Evolutionary conservation across 2,329 filamentous ascomycete genomes (phyloP), one percentile per base, ranked within the genome.

Genomic region (Botryosphaeria dothidea): DNA sequence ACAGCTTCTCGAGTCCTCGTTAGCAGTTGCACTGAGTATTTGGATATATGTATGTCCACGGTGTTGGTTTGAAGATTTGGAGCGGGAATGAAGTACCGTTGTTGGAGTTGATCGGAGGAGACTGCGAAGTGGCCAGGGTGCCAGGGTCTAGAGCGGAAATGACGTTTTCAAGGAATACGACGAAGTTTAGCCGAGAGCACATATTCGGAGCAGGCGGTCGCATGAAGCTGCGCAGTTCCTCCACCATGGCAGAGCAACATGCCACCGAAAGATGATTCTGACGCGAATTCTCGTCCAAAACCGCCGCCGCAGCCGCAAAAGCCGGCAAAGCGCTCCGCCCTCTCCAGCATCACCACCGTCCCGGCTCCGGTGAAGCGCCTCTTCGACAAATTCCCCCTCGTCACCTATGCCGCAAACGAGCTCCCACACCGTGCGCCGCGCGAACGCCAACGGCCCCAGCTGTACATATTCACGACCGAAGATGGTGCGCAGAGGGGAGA

Each of bases 361-460:
- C 94, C 95, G 7, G 79, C 85, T 11, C 90, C 92, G 19, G 83
- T 98, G 70, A 93, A 92, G 77, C 85, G 85, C 60, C 84, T 98
- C 66, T 99, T 98, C 82, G 90, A 94, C 77, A 82, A 79, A 67
- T 95, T 97, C 72, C 95, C 95, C 27, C 85, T 98, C 60, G 76
- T 85, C 66, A 90, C 88, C 41, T 93, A 96, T 77, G 84, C 88
- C 29, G 79, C 89, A 63, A 94, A 96, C 75, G 84, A 87, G 57
- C 86, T 96, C 7, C 93, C 93, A 36, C 81, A 84, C 62, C 84
- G 89, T 69, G 81, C 85, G 29, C 83, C 81, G 34, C 80, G 72
- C 60, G 74, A 79, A 62, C 78, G 76, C 69, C 74, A 79, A 67
- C 79, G 79, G 71, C 84, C 86, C 67, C 84, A 86, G 9, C 82